A percentile compares a stretch with the other conserved stretches of the same genome.
phyloP scores from a whole-genome alignment of 129 eudicot species.

The Mikania micrantha region DNA sequence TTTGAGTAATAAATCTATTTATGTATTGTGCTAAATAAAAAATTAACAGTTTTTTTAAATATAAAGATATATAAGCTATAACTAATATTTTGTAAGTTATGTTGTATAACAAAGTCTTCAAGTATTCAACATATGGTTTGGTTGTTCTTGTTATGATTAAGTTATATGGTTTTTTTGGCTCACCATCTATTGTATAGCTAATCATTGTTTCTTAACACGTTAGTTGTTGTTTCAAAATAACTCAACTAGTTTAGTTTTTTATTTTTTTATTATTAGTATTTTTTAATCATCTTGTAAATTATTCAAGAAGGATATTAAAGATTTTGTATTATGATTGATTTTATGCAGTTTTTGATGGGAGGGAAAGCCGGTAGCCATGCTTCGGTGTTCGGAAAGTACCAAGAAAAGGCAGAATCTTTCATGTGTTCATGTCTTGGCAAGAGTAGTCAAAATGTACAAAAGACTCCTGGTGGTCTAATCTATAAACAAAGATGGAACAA shows the following conservation, averaged over 20 bases:
- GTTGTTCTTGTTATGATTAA: too few relatives aligned
- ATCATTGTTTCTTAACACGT: neutral
- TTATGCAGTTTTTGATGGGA: conserved; percentile 74
- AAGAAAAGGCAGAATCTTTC: conserved; percentile 74
- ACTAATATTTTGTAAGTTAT: too few relatives aligned
- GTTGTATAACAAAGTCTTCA: too few relatives aligned
- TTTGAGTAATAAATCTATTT: too few relatives aligned
- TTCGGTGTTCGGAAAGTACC: conserved; percentile 61
- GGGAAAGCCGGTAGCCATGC: conserved; percentile 65
- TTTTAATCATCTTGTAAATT: neutral
- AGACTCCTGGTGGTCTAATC: conserved; percentile 86
- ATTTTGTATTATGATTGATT: neutral
- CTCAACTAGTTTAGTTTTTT: too few relatives aligned
- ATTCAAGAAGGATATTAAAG: neutral
- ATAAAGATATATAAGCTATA: too few relatives aligned
- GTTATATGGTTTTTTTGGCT: too few relatives aligned
- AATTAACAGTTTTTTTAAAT: too few relatives aligned
- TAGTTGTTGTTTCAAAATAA: neutral
- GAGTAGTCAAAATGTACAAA: conserved; percentile 60
- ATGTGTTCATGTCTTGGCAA: conserved; percentile 91
- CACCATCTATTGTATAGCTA: too few relatives aligned
- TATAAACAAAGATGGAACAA: conserved; percentile 93
- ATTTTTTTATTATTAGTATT: too few relatives aligned
- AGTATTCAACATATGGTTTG: too few relatives aligned
- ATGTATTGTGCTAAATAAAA: too few relatives aligned